Base-by-base conservation (phyloP, 768 basidiomycete species). In the Phylloporus arenicola region DNA sequence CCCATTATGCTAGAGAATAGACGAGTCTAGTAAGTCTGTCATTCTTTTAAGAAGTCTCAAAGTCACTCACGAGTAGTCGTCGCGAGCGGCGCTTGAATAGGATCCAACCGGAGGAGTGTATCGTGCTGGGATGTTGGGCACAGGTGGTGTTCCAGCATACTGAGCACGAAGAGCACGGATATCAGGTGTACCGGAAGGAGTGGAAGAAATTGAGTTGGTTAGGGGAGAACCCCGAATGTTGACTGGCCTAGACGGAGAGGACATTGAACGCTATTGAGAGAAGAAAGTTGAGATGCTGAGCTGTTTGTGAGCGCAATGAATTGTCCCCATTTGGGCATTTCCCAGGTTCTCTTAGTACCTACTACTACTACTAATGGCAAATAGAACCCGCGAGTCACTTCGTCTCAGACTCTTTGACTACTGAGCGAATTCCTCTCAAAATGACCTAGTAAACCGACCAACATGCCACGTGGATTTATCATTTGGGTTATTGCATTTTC, bases 111-210 rank as follows among this genome's bases (percentile, higher is more conserved):
- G 70, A 10, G 82, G 82, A 22, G 83, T 81, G 54, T 80, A 78
- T 19, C 84, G 75, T 0, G 73, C 70, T 14, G 84, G 83, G 37
- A 79, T 71, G 53, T 78, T 76, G 25, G 76, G 71, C 1, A 69
- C 63, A 3, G 76, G 75, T 22, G 77, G 74, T 65, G 83, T 78
- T 44, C 74, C 77, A 6, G 79, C 78, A 57, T 84, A 87, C 50
- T 80, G 80, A 17, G 83, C 81, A 3, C 86, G 79, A n/a, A 88
- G 69, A 13, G 74, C 71, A 30, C 80, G 77, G 51, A 86, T 67
- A 58, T 84, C 81, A 7, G 87, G 84, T 17, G 86, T 85, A 39
- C 82, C 82, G 13, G 72, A 57, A 1, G 75, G 72, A 13, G 75
- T 73, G 29, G 64, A 54, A 37, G 55, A 20, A 5, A 17, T 44